Evolutionary conservation across 768 basidiomycete species (phyloP).

Genomic region (Pisolithus sp.): DNA sequence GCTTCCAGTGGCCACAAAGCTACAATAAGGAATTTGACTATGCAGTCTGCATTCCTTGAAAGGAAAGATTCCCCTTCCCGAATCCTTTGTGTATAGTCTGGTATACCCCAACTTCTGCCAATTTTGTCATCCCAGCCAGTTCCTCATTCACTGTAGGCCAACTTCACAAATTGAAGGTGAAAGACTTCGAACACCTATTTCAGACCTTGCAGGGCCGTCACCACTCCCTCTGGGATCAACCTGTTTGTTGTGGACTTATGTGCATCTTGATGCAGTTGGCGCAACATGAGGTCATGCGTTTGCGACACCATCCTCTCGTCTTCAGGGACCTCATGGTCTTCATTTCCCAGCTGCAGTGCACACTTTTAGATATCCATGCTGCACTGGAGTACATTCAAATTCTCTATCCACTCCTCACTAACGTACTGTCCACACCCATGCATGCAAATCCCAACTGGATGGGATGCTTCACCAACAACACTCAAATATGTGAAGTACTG

Average conservation of each 20-base stretch:
- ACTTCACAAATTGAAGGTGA: too few relatives aligned
- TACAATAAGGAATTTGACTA: slow-evolving; percentile 1
- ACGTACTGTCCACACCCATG: not conserved
- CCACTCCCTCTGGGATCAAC: not conserved
- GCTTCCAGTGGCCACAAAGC: slow-evolving; percentile 5
- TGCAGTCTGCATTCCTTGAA: slow-evolving; percentile 1
- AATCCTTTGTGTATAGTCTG: not conserved
- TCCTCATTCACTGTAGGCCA: too few relatives aligned
- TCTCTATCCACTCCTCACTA: not conserved
- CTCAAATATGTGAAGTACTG: too few relatives aligned
- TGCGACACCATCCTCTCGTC: slow-evolving; percentile 1
- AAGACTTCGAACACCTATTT: too few relatives aligned
- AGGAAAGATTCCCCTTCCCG: not conserved
- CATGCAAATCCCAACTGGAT: not conserved
- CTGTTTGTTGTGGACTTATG: not conserved
- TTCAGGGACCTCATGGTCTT: not conserved
- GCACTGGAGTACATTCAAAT: not conserved
- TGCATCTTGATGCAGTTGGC: not conserved
- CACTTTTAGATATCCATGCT: slow-evolving; percentile 1
- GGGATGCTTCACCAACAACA: too few relatives aligned
- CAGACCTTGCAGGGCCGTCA: too few relatives aligned
- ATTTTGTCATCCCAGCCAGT: not conserved
- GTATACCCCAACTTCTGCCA: not conserved
- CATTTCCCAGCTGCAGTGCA: slow-evolving; percentile 1
- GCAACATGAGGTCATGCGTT: not conserved